Conservation (phyloP, 1,284 basidiomycete species). For the Ceratobasidium sp. region DNA sequence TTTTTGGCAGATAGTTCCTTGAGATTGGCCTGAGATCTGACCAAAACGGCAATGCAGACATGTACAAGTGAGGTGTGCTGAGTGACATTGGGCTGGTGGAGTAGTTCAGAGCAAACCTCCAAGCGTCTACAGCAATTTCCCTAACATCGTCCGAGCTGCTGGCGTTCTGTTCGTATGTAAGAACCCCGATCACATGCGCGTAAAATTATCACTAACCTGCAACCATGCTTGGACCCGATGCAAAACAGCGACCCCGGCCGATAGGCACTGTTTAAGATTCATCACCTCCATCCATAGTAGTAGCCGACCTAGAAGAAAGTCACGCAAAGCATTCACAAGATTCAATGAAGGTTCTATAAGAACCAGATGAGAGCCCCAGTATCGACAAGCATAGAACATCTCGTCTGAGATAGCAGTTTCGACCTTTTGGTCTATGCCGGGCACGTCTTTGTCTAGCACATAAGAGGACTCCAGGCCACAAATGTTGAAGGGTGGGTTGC, state of each 20-base stretch:
- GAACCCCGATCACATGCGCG: too few relatives aligned
- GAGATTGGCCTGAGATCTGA: not conserved
- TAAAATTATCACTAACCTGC: not conserved
- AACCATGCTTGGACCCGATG: not conserved
- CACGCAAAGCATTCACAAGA: not conserved
- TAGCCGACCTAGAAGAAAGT: not conserved
- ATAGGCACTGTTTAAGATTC: not conserved
- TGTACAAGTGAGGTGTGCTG: conserved; percentile 1
- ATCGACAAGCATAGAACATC: not conserved
- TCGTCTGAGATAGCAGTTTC: not conserved
- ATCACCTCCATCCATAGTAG: not conserved
- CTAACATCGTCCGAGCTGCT: too few relatives aligned
- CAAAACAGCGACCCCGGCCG: not conserved
- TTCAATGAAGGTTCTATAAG: not conserved
- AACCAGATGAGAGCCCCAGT: not conserved
- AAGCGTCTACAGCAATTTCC: not conserved
- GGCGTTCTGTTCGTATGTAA: too few relatives aligned
- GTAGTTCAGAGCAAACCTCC: not conserved
- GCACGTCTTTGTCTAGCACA: not conserved
- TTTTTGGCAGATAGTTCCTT: not conserved
- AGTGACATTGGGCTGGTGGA: not conserved
- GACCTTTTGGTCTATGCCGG: not conserved
- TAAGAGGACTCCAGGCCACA: not conserved
- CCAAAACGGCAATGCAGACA: not conserved
- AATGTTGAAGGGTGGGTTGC: not conserved